Evolutionary conservation across 495 filamentous ascomycete genomes (phyloP), one percentile per base, ranked within the genome.

Genomic region (Hyaloscypha bicolor): DNA sequence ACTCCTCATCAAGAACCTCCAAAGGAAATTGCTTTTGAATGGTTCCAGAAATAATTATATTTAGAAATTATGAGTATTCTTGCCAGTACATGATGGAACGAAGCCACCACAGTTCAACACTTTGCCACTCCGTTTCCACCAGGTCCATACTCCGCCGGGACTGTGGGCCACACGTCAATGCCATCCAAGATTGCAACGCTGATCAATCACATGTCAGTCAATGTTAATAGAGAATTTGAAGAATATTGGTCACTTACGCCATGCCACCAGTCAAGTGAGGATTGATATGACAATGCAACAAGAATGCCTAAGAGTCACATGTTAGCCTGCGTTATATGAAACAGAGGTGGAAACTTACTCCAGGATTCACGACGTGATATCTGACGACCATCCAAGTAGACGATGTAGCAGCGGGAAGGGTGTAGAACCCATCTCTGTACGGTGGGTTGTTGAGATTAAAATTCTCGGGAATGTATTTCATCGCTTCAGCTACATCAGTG

Each of bases 281-380:
- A 75, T 86, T 79, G 45, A 88, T 83, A 74, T 90, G 86, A 68
- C 87, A 88, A 73, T 90, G 86, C 55, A 90, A 65, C 45, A 88
- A 74, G 60, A 81, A 90, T 0, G 84, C 80, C 60, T 63, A 63
- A 11, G 31, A 29, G 1, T 35, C 55, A 39, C 6, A n/a, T 39
- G 11, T 65, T 19, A 45, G n/a, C 22, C 21, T 59, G 11, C 33
- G 19, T 6, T 29, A 4, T 8, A 42, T 56, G 25, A n/a, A 32
- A 39, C 2, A 9, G 9, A 12, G 6, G 1, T 30, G 21, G 48
- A 22, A 48, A 63, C 66, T 63, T 32, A 63, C 60, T 0, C 87
- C 86, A 2, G 86, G 86, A 60, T 87, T 86, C 0, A 79, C 76
- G 39, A 85, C 85, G 16, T 87, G 83, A 68, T 88, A 90, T 51